Evolutionary conservation across 75 land plant genomes (phyloP).

Genomic region (Azolla pinnata): DNA sequence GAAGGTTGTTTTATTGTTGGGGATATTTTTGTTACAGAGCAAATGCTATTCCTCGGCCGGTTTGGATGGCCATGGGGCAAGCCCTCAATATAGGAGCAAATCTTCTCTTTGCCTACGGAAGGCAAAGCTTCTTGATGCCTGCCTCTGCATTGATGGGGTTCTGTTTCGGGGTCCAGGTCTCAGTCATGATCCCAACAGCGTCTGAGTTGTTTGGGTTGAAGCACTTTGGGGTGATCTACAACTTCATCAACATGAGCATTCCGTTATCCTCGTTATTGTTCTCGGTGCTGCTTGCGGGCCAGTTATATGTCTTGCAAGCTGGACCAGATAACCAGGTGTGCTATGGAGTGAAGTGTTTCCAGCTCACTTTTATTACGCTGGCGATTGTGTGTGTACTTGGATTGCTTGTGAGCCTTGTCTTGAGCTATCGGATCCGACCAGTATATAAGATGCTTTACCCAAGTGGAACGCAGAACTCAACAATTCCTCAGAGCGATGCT

Average conservation of each 20-base stretch:
- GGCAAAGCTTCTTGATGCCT: conserved; percentile 44
- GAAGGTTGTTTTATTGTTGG: not conserved
- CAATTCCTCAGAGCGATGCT: too few species aligned
- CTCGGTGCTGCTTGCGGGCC: conserved; percentile 76
- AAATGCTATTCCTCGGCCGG: conserved; percentile 61
- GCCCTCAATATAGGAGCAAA: conserved; percentile 45
- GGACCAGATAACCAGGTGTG: conserved; percentile 22
- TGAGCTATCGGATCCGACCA: conserved; percentile 46
- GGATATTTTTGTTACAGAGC: conserved; percentile 37
- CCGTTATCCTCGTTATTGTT: conserved; percentile 82
- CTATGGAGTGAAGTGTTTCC: conserved; percentile 57
- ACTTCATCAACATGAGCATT: conserved; percentile 61
- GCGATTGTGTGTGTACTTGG: conserved; percentile 66
- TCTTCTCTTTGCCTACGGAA: conserved; percentile 55
- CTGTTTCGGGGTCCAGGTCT: conserved; percentile 77
- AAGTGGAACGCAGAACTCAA: too few species aligned
- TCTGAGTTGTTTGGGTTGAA: conserved; percentile 91
- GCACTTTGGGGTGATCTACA: conserved; percentile 83
- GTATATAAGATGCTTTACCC: conserved; percentile 72
- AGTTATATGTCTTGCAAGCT: conserved; percentile 70
- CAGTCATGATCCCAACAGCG: conserved; percentile 80
- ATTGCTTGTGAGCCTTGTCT: conserved; percentile 36
- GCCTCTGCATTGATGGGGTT: conserved; percentile 67
- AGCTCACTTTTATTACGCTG: conserved; percentile 59
- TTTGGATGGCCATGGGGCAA: conserved; percentile 65